Evolutionary conservation across 2,329 filamentous ascomycete genomes (phyloP), one percentile per base, ranked within the genome.

Genomic region (Simplicillium sp.): DNA sequence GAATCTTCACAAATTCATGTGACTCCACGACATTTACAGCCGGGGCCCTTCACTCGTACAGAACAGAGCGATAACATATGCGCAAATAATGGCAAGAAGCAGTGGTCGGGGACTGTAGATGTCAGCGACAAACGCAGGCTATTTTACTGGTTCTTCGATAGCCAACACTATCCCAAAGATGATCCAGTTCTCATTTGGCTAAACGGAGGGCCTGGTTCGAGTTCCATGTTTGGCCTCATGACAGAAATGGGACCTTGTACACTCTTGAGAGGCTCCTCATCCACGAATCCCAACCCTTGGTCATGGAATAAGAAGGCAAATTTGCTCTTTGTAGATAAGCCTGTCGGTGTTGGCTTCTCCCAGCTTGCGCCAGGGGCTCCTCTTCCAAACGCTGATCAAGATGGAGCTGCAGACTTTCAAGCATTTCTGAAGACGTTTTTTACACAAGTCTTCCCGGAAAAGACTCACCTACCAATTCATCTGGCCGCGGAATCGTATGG

Each of bases 271-370:
- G 38, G 29, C 25, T 34, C 25, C 12, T 15, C 40, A 17, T 12
- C 5, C 7, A 42, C 47, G 4, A 32, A 36, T 5, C 41, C 46
- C 3, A 51, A 51, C 14, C 38, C 34, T 4, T 50, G 40, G 40
- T 39, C 46, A 3, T 51, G 49, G 49, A 51, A 50, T 29, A 47
- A 47, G 37, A 54, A 54, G 34, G 47, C 50, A 2, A 51, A 49
- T 3, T 55, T 78, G 43, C 48, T 69, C 15, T 69, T 66, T 42
- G 55, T 69, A 42, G 64, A 66, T 51, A 62, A 66, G 53, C 75
- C 75, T 14, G 74, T 76, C 38, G 75, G 80, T 53, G 70, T 80
- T 13, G 70, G 71, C n/a, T 70, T 77, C 45, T 78, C 73, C 2
- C 71, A 68, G 47, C 37, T 46, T 3, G 44, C 48, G 5, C 40